These are phyloP conservation scores for Lactarius sp. DNA, from an alignment of 768 basidiomycete genomes.

Conservation along the genomic window DNA sequence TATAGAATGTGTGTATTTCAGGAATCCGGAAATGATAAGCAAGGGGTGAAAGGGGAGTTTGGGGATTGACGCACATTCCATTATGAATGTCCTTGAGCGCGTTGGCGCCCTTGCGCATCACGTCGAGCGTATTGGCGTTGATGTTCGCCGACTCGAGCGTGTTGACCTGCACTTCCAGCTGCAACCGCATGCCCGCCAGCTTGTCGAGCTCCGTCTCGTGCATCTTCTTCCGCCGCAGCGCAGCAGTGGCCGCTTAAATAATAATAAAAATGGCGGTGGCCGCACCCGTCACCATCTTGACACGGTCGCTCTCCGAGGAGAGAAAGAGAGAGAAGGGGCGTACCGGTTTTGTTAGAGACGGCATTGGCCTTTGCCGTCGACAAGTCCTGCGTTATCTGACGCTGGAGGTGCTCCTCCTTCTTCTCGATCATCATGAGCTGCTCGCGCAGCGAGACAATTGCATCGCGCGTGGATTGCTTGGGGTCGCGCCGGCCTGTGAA, in stretches of 20 bases:
- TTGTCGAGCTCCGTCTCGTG: constrained; percentile 83
- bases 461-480: constrained; percentile 82
- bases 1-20: background rate
- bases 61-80: constrained; percentile 60
- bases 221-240: constrained; percentile 90
- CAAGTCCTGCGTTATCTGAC: constrained; percentile 92
- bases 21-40: too few relatives aligned
- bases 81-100: constrained; percentile 88
- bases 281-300: too few relatives aligned
- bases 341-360: constrained; percentile 88
- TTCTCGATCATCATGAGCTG: constrained; percentile 97
- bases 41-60: too few relatives aligned
- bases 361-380: constrained; percentile 92
- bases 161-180: constrained; percentile 94
- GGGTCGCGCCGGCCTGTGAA: constrained; percentile 81
- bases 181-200: constrained; percentile 78
- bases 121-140: constrained; percentile 94
- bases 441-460: constrained; percentile 88
- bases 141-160: constrained; percentile 96
- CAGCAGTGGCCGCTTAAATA: constrained; percentile 71
- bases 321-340: constrained; percentile 30
- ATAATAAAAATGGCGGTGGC: background rate
- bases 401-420: constrained; percentile 96
- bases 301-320: too few relatives aligned
- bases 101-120: constrained; percentile 93